phyloP scores from a whole-genome alignment of 2,329 filamentous ascomycete genomes.

The Scopulariopsis brevicaulis region DNA sequence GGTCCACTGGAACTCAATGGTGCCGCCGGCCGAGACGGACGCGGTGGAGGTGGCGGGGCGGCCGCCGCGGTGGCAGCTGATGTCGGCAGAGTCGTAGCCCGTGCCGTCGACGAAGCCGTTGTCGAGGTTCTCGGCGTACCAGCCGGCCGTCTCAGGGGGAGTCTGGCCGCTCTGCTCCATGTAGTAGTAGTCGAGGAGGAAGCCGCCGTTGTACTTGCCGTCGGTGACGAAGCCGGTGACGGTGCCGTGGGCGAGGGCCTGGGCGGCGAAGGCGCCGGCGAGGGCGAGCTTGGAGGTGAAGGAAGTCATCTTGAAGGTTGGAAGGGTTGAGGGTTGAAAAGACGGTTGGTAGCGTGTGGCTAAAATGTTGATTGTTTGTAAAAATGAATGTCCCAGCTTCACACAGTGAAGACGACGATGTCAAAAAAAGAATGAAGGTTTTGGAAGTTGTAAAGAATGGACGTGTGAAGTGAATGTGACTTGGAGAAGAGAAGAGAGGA shows the following conservation, averaged over 20 bases:
- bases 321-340: neutral
- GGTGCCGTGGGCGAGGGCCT: constrained; percentile 5
- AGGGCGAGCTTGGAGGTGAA: constrained; percentile 1
- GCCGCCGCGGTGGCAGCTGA: constrained; percentile 32
- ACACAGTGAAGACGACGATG: constrained; percentile 5
- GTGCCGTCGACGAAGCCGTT: constrained; percentile 37
- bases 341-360: neutral
- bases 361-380: neutral
- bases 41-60: constrained; percentile 23
- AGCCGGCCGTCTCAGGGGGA: constrained; percentile 18
- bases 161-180: constrained; percentile 6
- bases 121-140: constrained; percentile 28
- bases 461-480: constrained; percentile 1
- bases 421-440: constrained; percentile 1
- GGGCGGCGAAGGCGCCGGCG: neutral
- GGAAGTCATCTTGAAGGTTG: neutral
- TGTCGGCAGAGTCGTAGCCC: constrained; percentile 24
- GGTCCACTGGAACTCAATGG: constrained; percentile 27
- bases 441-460: neutral
- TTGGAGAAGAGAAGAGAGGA: neutral
- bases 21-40: constrained; percentile 24
- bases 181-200: constrained; percentile 13
- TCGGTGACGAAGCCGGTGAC: constrained; percentile 7
- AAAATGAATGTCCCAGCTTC: constrained; percentile 5
- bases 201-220: constrained; percentile 9